Percentiles rank a stretch among this genome's conserved stretches.
Evolutionary conservation across 768 basidiomycete genomes (phyloP).

Genomic region (Mycena amicta): DNA sequence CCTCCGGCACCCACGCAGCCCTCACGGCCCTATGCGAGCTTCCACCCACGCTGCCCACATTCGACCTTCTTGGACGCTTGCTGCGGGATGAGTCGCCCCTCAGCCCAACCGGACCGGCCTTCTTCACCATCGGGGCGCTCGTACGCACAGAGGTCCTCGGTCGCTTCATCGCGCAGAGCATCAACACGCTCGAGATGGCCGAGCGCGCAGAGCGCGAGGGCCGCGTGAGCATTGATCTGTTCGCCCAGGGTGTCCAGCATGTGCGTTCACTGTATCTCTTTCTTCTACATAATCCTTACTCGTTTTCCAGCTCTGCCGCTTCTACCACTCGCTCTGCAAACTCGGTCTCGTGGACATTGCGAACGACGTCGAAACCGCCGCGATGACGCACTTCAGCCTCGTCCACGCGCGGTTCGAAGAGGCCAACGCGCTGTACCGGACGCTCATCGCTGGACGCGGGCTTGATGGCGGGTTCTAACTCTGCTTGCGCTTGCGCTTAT

Average conservation of each 20-base stretch:
- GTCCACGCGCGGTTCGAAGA: slow-evolving; percentile 75
- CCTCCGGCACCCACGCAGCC: slow-evolving; percentile 25
- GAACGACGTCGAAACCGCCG: slow-evolving; percentile 70
- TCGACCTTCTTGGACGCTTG: slow-evolving; percentile 72
- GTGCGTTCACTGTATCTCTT: slow-evolving; percentile 41
- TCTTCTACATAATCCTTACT: neutral
- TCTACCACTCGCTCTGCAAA: slow-evolving; percentile 70
- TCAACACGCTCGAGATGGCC: slow-evolving; percentile 69
- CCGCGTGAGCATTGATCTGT: slow-evolving; percentile 69
- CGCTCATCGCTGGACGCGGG: slow-evolving; percentile 43
- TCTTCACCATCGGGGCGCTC: slow-evolving; percentile 60
- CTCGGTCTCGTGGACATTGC: slow-evolving; percentile 54
- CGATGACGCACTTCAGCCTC: slow-evolving; percentile 78
- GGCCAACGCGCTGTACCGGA: slow-evolving; percentile 71
- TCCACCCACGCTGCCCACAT: slow-evolving; percentile 72
- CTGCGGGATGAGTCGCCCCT: slow-evolving; percentile 62
- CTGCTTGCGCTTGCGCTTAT: neutral
- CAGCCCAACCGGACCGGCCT: slow-evolving; percentile 39
- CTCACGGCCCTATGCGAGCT: slow-evolving; percentile 51
- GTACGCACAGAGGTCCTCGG: slow-evolving; percentile 68
- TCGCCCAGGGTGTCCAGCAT: slow-evolving; percentile 70
- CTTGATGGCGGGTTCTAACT: neutral
- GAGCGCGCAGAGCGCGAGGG: slow-evolving; percentile 73
- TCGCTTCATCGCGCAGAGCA: slow-evolving; percentile 69
- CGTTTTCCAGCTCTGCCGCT: slow-evolving; percentile 65